These are phyloP conservation scores for Prinsepia uniflora DNA, from an alignment of 306 rosid species.

Conservation along the genomic window DNA sequence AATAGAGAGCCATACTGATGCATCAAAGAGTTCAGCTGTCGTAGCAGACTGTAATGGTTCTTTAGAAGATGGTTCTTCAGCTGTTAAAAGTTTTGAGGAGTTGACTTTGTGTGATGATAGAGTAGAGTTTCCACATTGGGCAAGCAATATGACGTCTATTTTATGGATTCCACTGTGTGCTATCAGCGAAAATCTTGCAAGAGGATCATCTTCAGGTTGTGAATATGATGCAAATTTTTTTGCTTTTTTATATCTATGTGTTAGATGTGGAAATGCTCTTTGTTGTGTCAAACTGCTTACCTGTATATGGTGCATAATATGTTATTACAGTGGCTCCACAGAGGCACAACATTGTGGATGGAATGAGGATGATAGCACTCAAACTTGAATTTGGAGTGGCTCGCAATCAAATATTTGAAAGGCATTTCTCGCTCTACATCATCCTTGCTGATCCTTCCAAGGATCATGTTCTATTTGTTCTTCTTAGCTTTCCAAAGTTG, in stretches of 20 bases:
- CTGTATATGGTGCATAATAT: constrained; percentile 28
- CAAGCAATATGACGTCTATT: constrained; percentile 69
- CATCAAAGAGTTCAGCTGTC: constrained; percentile 36
- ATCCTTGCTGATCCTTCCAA: constrained; percentile 20
- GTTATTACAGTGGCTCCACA: constrained; percentile 59
- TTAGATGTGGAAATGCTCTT: constrained; percentile 19
- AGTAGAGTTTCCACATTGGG: constrained; percentile 96
- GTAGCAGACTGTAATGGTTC: constrained; percentile 35
- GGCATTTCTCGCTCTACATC: constrained; percentile 41
- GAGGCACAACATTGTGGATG: constrained; percentile 87
- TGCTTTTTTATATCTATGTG: background rate
- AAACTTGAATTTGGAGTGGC: constrained; percentile 90
- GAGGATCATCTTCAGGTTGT: constrained; percentile 92
- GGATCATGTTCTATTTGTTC: background rate
- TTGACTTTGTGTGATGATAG: constrained; percentile 57
- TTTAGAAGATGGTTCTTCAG: constrained; percentile 38
- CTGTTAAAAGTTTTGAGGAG: constrained; percentile 44
- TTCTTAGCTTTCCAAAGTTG: constrained; percentile 4
- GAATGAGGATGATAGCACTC: constrained; percentile 93
- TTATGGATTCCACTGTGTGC: constrained; percentile 85
- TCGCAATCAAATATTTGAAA: constrained; percentile 86
- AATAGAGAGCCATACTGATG: constrained; percentile 60
- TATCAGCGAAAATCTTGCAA: constrained; percentile 61
- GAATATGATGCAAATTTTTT: constrained; percentile 29
- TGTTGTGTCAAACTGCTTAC: constrained; percentile 10